Evolutionary conservation across 805 yeast species (phyloP).

Genomic region (Lipomyces spencermartinsiae): DNA sequence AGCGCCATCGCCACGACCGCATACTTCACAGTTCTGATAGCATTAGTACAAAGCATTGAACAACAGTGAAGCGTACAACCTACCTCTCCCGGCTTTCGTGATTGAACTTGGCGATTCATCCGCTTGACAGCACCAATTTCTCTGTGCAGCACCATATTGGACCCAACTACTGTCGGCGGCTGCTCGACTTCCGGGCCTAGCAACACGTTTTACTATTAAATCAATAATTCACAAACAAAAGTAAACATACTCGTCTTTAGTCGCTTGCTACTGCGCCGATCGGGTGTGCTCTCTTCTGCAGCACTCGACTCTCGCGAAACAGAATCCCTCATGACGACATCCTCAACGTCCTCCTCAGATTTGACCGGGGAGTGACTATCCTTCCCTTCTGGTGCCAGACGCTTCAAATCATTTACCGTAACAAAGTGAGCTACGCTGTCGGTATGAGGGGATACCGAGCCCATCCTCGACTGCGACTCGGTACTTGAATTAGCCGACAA

Average conservation of each 20-base stretch:
- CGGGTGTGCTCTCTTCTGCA: background rate
- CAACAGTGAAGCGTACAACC: background rate
- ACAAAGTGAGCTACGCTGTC: background rate
- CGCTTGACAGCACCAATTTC: conserved; percentile 29
- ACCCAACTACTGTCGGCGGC: conserved; percentile 25
- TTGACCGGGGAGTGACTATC: background rate
- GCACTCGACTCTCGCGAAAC: background rate
- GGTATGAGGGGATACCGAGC: conserved; percentile 3
- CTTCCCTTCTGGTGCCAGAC: background rate
- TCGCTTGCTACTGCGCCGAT: conserved; percentile 28
- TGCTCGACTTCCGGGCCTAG: conserved; percentile 9
- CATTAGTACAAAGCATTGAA: background rate
- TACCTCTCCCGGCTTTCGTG: conserved; percentile 30
- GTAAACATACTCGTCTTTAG: background rate
- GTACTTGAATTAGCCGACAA: conserved; percentile 21
- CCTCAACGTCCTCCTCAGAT: conserved; percentile 1
- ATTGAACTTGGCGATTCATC: conserved; percentile 4
- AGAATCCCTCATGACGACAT: background rate
- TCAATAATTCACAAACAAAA: background rate
- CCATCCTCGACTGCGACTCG: conserved; percentile 11
- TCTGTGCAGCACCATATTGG: conserved; percentile 30
- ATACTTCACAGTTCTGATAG: conserved; percentile 41
- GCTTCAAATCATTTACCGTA: background rate
- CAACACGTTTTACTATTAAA: background rate
- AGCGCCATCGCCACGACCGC: conserved; percentile 39